phyloP scores from a whole-genome alignment of 108 stramenopile genomes.

The Skeletonema menzelii region DNA sequence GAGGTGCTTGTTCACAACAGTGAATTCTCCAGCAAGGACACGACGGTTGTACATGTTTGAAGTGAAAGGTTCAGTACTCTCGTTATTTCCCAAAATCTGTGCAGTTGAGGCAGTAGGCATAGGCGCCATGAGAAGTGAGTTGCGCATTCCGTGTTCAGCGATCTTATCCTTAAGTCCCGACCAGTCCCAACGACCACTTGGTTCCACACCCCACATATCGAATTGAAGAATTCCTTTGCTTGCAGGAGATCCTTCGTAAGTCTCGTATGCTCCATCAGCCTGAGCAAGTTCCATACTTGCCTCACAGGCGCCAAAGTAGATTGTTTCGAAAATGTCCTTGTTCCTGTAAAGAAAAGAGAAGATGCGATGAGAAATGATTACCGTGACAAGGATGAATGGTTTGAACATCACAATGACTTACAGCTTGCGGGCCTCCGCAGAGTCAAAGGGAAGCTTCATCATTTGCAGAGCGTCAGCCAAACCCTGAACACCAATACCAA shows the following conservation, averaged over 20 bases:
- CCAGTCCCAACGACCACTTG: conserved; percentile 95
- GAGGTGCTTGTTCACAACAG: conserved; percentile 98
- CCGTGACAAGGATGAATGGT: neutral
- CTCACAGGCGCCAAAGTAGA: conserved; percentile 96
- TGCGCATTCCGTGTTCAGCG: conserved; percentile 92
- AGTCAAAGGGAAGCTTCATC: conserved; percentile 95
- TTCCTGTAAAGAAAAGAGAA: conserved; percentile 50
- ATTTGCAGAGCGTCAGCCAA: conserved; percentile 97
- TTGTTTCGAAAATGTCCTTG: conserved; percentile 99
- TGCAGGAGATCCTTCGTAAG: conserved; percentile 94
- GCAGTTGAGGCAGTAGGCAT: conserved; percentile 99
- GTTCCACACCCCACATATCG: conserved; percentile 96
- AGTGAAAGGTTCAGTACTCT: conserved; percentile 99
- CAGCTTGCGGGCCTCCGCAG: conserved; percentile 76
- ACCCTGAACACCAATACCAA: conserved; percentile 99
- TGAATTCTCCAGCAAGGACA: conserved; percentile 99
- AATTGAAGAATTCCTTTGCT: conserved; percentile 96
- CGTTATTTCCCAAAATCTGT: conserved; percentile 99
- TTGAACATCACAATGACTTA: conserved; percentile 9
- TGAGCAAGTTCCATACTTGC: conserved; percentile 94
- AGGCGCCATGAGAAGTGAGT: conserved; percentile 97
- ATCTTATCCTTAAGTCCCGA: conserved; percentile 83
- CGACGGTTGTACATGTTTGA: conserved; percentile 99
- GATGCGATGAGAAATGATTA: neutral
- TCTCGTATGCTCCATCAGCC: conserved; percentile 92